Evolutionary conservation across 257 asterid genomes (phyloP), one percentile per base, ranked within the genome.

Genomic region (Solanum okadae): DNA sequence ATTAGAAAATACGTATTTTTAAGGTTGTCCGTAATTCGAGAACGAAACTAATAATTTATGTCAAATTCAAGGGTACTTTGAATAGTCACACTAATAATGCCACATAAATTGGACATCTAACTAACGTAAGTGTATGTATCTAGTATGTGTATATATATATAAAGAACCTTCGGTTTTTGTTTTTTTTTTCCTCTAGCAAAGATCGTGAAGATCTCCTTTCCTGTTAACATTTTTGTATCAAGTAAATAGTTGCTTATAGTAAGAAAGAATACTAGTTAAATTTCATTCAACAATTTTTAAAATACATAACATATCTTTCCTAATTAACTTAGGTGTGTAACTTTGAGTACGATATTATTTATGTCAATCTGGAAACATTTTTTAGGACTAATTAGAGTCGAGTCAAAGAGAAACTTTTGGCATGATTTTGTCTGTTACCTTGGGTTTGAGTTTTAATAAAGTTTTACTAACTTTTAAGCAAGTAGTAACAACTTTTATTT

Each of bases 371-470:
- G 22, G 56, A 37, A 76, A 76, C 22, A 37, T 6, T 76, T 76
- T 37, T 3, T 37, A 22, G 31, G 56, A 37, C 44, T 11, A 10
- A 10, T 20, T 44, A 22, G 38, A 79, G 85, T 79, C 1, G 1
- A 29, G 35, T 68, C 85, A 44, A 44, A 79, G 67, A 27, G 67
- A 44, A 44, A 79, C 40, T 16, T 79, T 79, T 44, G n/a, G 86
- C 40, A 87, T 87, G 59, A 87, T 87, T 13, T 44, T 81, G 87
- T 34, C 73, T 34, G 38, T 42, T 14, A 13, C 6, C 42, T 87
- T 87, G 84, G 72, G 42, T 65, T 33, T 44, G 67, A 72, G 31
- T 65, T 87, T 79, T 11, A n/a, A n/a, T 11, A 63, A n/a, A n/a
- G 15, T 63, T 63, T 61, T 9, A n/a, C n/a, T n/a, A 61, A 42